phyloP scores from a whole-genome alignment of 2,329 filamentous ascomycete genomes.

The Cytospora piceae region DNA sequence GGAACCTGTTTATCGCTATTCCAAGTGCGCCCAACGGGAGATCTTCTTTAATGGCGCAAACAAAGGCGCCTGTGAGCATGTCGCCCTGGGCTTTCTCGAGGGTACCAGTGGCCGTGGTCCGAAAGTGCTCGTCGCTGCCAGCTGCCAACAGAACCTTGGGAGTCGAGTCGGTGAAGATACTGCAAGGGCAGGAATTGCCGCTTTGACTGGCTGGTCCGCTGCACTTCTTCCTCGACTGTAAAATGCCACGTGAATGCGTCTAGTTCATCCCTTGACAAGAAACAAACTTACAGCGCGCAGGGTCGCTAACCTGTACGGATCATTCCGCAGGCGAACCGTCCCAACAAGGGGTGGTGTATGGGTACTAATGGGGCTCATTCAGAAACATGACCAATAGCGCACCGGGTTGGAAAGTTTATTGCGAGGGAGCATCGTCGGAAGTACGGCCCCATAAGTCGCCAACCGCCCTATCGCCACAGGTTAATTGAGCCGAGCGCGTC shows the following conservation, averaged over 20 bases:
- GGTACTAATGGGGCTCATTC: neutral
- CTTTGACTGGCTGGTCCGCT: neutral
- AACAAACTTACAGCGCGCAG: neutral
- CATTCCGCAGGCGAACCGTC: neutral
- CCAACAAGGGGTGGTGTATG: too few relatives aligned
- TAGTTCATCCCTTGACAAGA: neutral
- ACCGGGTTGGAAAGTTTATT: neutral
- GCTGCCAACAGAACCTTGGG: neutral
- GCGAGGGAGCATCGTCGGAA: neutral
- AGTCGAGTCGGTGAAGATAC: neutral
- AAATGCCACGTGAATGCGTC: neutral
- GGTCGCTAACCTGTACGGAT: neutral
- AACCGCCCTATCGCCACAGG: neutral
- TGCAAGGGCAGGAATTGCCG: neutral
- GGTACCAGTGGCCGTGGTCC: neutral
- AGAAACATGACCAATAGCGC: neutral
- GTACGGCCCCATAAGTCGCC: neutral
- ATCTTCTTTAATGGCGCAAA: neutral
- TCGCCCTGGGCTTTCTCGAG: neutral
- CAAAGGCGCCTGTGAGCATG: neutral
- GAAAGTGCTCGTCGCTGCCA: neutral
- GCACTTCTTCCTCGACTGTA: neutral
- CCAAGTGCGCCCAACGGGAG: too few relatives aligned
- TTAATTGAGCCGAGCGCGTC: neutral
- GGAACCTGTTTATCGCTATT: neutral